These are phyloP conservation scores for Isabelozyma gotoi DNA, from an alignment of 805 yeast genomes.

Conservation along the genomic window DNA sequence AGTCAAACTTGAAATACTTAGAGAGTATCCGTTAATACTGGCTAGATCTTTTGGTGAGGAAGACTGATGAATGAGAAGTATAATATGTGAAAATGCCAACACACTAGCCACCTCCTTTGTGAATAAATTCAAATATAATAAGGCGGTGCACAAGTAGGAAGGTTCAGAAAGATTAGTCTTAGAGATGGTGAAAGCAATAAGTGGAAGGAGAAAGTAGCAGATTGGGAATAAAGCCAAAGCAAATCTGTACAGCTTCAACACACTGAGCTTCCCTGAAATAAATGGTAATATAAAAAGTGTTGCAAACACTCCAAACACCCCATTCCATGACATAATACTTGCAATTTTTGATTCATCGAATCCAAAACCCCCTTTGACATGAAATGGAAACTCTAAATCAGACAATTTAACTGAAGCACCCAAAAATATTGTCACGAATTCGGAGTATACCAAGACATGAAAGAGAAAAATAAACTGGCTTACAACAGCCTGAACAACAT, in stretches of 20 bases:
- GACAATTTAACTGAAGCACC: conserved; percentile 30
- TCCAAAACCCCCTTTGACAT: conserved; percentile 53
- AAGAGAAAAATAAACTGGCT: conserved; percentile 45
- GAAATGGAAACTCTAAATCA: conserved; percentile 46
- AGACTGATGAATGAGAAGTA: conserved; percentile 54
- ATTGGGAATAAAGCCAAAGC: conserved; percentile 44
- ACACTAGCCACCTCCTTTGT: conserved; percentile 22
- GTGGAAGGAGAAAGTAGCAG: conserved; percentile 49
- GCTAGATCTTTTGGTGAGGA: conserved; percentile 56
- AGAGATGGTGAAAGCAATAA: conserved; percentile 42
- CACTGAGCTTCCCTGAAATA: conserved; percentile 47
- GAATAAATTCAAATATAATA: neutral
- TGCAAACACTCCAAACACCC: conserved; percentile 51
- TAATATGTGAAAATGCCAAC: conserved; percentile 49
- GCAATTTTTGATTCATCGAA: conserved; percentile 49
- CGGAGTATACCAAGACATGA: conserved; percentile 51
- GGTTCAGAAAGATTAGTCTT: conserved; percentile 13
- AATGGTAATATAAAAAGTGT: conserved; percentile 52
- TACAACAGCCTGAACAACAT: conserved; percentile 30
- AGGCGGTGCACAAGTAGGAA: neutral
- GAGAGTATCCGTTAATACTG: conserved; percentile 56
- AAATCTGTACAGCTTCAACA: conserved; percentile 43
- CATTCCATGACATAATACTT: conserved; percentile 48
- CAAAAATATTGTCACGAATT: conserved; percentile 55
- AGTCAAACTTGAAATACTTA: conserved; percentile 53